Evolutionary conservation across 345 rosid genomes (phyloP).

Genomic region (Erodium maritimum): DNA sequence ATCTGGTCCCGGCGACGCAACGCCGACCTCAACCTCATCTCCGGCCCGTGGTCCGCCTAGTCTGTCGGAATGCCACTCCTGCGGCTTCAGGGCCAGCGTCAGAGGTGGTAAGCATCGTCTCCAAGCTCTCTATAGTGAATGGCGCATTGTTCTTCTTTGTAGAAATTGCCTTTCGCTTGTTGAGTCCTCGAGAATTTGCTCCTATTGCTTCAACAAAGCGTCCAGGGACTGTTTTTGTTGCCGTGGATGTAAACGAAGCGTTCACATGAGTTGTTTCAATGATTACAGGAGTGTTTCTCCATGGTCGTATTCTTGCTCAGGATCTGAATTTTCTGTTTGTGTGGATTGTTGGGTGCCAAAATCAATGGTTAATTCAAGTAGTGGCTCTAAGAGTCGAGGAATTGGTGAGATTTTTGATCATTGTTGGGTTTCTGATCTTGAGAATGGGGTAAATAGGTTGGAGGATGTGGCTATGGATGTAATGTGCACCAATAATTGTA

Average conservation of each 20-base stretch:
- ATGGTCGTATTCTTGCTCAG: slow-evolving; percentile 26
- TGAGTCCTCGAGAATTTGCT: slow-evolving; percentile 29
- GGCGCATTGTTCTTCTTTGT: slow-evolving; percentile 45
- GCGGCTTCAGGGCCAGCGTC: slow-evolving; percentile 33
- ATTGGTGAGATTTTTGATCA: background rate
- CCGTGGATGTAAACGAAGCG: slow-evolving; percentile 19
- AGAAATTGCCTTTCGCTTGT: slow-evolving; percentile 22
- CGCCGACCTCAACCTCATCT: background rate
- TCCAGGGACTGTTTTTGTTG: slow-evolving; percentile 19
- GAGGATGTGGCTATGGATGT: slow-evolving; percentile 18
- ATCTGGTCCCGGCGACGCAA: background rate
- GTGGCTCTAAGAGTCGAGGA: slow-evolving; percentile 6
- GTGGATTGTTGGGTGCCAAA: slow-evolving; percentile 57
- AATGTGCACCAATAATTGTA: no score
- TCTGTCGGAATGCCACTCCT: slow-evolving; percentile 45
- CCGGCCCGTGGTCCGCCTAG: slow-evolving; percentile 39
- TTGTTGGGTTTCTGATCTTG: slow-evolving; percentile 10
- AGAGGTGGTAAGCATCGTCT: slow-evolving; percentile 24
- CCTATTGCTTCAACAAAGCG: slow-evolving; percentile 37
- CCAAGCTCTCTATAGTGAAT: slow-evolving; percentile 41
- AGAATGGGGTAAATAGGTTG: slow-evolving; percentile 6
- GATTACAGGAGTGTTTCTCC: slow-evolving; percentile 18
- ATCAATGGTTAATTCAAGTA: slow-evolving; percentile 16
- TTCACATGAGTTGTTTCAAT: slow-evolving; percentile 31
- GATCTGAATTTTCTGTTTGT: slow-evolving; percentile 27